Percentiles rank a stretch among this genome's conserved stretches.
These are phyloP conservation scores for Stemphylium beticola DNA, from an alignment of 2,329 filamentous ascomycete species.

Conservation along the genomic window DNA sequence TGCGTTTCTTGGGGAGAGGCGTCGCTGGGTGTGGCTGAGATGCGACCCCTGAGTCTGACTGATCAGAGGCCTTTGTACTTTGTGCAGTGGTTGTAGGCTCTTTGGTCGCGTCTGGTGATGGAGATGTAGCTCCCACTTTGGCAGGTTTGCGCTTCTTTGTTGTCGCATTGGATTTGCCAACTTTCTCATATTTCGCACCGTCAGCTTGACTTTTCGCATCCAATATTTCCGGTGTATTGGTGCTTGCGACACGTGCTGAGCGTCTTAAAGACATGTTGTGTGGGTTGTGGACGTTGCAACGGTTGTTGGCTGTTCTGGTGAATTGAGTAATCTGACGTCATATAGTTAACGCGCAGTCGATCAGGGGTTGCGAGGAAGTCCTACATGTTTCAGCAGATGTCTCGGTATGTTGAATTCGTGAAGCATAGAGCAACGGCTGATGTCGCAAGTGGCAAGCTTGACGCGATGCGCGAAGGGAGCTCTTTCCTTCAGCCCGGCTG, in stretches of 20 bases:
- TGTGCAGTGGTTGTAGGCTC: background rate
- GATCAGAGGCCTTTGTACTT: background rate
- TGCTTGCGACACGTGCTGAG: constrained; percentile 56
- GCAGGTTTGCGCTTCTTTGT: constrained; percentile 36
- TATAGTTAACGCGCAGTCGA: constrained; percentile 48
- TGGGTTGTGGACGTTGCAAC: background rate
- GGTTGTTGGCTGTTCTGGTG: constrained; percentile 1
- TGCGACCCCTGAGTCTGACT: constrained; percentile 14
- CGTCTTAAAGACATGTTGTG: constrained; percentile 59
- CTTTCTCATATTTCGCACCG: constrained; percentile 17
- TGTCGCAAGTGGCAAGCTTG: constrained; percentile 12
- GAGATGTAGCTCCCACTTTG: constrained; percentile 9
- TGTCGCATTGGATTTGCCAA: constrained; percentile 13
- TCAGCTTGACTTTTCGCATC: constrained; percentile 19
- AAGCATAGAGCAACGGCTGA: constrained; percentile 10
- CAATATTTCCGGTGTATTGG: constrained; percentile 24
- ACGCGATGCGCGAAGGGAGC: constrained; percentile 21
- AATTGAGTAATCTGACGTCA: constrained; percentile 30
- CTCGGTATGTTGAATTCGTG: background rate
- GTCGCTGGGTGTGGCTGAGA: constrained; percentile 32
- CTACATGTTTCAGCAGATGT: background rate
- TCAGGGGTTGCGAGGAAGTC: constrained; percentile 43
- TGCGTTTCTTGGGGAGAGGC: constrained; percentile 40
- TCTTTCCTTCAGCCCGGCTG: constrained; percentile 14
- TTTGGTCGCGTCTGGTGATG: background rate